Conservation (phyloP, 2,329 filamentous ascomycete genomes). For the Microsporum ferrugineum region DNA sequence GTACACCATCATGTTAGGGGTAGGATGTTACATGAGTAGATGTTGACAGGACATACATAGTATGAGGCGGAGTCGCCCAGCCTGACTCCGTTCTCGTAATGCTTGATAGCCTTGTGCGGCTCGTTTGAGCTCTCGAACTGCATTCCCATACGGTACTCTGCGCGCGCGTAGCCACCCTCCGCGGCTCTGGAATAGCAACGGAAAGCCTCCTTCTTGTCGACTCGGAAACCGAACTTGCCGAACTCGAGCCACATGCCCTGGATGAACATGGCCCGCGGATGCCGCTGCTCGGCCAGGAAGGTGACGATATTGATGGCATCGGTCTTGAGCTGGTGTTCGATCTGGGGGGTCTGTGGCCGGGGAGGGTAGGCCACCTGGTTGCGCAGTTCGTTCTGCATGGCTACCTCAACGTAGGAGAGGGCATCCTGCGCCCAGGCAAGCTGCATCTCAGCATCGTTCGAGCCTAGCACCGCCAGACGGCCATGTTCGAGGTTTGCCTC, state of each 20-base stretch:
- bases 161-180: slow-evolving; percentile 71
- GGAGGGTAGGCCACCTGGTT: slow-evolving; percentile 47
- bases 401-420: slow-evolving; percentile 75
- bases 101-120: slow-evolving; percentile 75
- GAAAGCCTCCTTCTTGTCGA: slow-evolving; percentile 93
- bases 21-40: no score
- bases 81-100: slow-evolving; percentile 73
- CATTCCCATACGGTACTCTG: slow-evolving; percentile 97
- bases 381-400: slow-evolving; percentile 63
- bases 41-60: slow-evolving; percentile 37
- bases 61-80: slow-evolving; percentile 78
- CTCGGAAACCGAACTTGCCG: slow-evolving; percentile 80
- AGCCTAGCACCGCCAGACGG: slow-evolving; percentile 71
- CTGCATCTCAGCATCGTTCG: slow-evolving; percentile 92
- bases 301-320: slow-evolving; percentile 87
- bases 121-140: slow-evolving; percentile 94
- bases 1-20: slow-evolving; percentile 21
- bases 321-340: slow-evolving; percentile 75
- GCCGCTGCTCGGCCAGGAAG: slow-evolving; percentile 80
- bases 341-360: slow-evolving; percentile 66
- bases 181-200: slow-evolving; percentile 74
- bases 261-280: slow-evolving; percentile 90
- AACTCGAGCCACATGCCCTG: slow-evolving; percentile 96
- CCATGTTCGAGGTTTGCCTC: slow-evolving; percentile 81
- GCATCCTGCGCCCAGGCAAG: slow-evolving; percentile 93